A percentile compares a stretch with the other conserved stretches of the same genome.
Evolutionary conservation across 441 rosid genomes (phyloP).

Genomic region (Euphorbia schlechtendalii): DNA sequence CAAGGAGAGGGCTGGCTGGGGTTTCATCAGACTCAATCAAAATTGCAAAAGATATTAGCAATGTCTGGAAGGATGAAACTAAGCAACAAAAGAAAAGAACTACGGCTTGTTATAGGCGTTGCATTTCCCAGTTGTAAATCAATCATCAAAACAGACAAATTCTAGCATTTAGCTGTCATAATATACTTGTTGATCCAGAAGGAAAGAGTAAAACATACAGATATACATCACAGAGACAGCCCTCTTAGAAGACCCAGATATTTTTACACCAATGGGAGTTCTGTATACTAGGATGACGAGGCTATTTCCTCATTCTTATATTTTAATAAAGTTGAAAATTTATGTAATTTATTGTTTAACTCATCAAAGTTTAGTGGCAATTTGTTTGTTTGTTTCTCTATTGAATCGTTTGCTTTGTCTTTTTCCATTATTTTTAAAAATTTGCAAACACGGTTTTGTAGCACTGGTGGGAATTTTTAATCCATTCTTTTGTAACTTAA

Average conservation of each 20-base stretch:
- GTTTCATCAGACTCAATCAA: constrained; percentile 58
- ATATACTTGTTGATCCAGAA: constrained; percentile 18
- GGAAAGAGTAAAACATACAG: constrained; percentile 18
- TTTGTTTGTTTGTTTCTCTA: constrained; percentile 9
- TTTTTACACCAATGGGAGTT: constrained; percentile 41
- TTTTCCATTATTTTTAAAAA: background rate
- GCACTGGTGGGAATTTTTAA: background rate
- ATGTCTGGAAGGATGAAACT: constrained; percentile 67
- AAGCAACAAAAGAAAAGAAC: constrained; percentile 42
- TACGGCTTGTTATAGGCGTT: constrained; percentile 56
- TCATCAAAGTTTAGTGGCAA: constrained; percentile 7
- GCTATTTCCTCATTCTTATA: constrained; percentile 24
- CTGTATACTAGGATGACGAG: constrained; percentile 57
- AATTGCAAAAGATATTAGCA: constrained; percentile 55
- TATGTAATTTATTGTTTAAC: constrained; percentile 10
- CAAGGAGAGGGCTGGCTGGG: constrained; percentile 64
- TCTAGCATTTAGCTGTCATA: constrained; percentile 3
- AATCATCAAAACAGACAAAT: too few species aligned
- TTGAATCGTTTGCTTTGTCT: too few species aligned
- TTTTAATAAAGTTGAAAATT: constrained; percentile 6
- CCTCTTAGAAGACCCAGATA: constrained; percentile 56
- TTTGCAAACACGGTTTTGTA: too few species aligned
- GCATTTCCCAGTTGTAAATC: constrained; percentile 67
- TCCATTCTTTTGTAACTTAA: too few species aligned
- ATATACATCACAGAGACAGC: constrained; percentile 33